These are phyloP conservation scores for Persicaria tinctoria DNA, from an alignment of 148 eudicot genomes.

Conservation along the genomic window DNA sequence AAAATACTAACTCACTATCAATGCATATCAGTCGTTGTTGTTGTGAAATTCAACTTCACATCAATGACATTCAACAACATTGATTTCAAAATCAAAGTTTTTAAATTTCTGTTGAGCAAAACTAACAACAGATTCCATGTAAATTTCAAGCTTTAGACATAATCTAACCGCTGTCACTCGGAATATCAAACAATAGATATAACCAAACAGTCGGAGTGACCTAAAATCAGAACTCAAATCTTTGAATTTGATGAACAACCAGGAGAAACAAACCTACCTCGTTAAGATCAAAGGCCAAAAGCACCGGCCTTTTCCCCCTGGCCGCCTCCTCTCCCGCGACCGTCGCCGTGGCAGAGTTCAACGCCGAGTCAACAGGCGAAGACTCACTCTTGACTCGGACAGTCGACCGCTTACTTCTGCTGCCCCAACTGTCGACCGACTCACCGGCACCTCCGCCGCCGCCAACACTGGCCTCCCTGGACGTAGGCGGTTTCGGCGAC, in stretches of 20 bases:
- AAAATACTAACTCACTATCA: too few species aligned
- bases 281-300: constrained; percentile 35
- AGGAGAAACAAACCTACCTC: constrained; percentile 16
- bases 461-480: neutral
- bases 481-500: constrained; percentile 3
- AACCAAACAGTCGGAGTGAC: neutral
- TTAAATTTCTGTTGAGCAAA: neutral
- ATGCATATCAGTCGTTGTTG: neutral
- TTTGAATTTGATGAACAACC: neutral
- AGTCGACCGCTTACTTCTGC: constrained; percentile 18
- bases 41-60: neutral
- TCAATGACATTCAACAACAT: neutral
- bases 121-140: neutral
- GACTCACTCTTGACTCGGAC: constrained; percentile 20
- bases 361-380: neutral
- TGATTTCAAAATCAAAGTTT: neutral
- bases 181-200: neutral
- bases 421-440: constrained; percentile 18
- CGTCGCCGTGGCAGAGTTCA: neutral
- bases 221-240: neutral
- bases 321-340: neutral
- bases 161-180: neutral
- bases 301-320: constrained; percentile 13
- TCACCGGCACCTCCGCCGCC: constrained; percentile 9
- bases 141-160: neutral